A percentile compares a stretch with the other conserved stretches of the same genome.
phyloP scores from a whole-genome alignment of 129 eudicot species.

The Flaveria brownii region DNA sequence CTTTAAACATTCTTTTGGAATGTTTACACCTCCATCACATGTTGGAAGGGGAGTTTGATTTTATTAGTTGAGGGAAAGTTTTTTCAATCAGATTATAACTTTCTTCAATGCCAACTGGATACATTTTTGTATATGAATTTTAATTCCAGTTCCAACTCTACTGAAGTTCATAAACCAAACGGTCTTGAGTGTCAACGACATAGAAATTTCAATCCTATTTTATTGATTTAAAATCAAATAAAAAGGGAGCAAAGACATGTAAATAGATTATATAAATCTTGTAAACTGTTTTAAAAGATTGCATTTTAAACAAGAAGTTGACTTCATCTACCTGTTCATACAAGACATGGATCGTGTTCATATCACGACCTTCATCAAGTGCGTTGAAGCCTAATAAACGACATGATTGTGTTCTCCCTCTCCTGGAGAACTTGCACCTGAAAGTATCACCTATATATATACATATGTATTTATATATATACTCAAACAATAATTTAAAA shows the following conservation, averaged over 20 bases:
- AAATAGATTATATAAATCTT: constrained; percentile 21
- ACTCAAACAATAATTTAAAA: not conserved
- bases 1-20: too few relatives aligned
- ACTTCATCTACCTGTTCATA: constrained; percentile 55
- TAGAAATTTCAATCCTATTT: not conserved
- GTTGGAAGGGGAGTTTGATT: too few relatives aligned
- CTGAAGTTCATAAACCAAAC: too few relatives aligned
- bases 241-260: not conserved
- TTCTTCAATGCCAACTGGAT: too few relatives aligned
- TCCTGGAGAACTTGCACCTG: constrained; percentile 58
- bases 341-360: constrained; percentile 59
- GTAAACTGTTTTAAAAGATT: not conserved
- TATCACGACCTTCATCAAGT: constrained; percentile 34
- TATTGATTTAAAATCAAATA: not conserved
- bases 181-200: not conserved
- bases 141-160: not conserved
- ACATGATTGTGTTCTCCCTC: constrained; percentile 70
- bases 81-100: too few relatives aligned
- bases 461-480: too few relatives aligned
- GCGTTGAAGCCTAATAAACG: constrained; percentile 58
- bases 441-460: constrained; percentile 47
- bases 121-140: too few relatives aligned
- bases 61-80: too few relatives aligned
- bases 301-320: not conserved
- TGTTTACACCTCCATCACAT: too few relatives aligned